phyloP scores from a whole-genome alignment of 495 filamentous ascomycete species.

The Trichoderma virens region DNA sequence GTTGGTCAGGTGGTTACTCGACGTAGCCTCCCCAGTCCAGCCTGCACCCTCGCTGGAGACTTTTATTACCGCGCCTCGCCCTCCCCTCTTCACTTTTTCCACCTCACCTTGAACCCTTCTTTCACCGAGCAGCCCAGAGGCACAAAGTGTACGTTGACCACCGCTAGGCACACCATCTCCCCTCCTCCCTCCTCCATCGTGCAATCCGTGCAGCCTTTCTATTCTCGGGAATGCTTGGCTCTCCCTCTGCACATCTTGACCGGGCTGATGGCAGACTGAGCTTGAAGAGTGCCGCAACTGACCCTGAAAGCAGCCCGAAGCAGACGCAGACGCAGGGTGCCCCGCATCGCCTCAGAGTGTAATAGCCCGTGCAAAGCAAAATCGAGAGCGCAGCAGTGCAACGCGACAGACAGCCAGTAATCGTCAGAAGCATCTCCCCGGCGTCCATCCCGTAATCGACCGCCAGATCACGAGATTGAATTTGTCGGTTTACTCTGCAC shows the following conservation, averaged over 20 bases:
- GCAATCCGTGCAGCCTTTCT: not conserved
- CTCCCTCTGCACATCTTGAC: not conserved
- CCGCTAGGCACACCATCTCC: not conserved
- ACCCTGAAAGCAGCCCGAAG: not conserved
- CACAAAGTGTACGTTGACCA: constrained; percentile 1
- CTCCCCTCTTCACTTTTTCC: constrained; percentile 1
- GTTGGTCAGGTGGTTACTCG: constrained; percentile 3
- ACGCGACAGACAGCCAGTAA: not conserved
- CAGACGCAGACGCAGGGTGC: constrained; percentile 1
- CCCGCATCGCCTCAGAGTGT: constrained; percentile 2
- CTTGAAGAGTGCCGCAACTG: constrained; percentile 2
- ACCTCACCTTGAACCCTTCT: constrained; percentile 5
- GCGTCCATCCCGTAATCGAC: not conserved
- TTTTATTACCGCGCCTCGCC: constrained; percentile 9
- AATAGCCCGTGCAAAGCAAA: not conserved
- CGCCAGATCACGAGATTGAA: not conserved
- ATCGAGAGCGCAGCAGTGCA: not conserved
- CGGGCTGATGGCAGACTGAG: not conserved
- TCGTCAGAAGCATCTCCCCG: not conserved
- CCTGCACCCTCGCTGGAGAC: constrained; percentile 5
- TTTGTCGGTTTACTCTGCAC: not conserved
- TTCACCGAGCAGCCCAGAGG: constrained; percentile 4
- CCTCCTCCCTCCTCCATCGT: not conserved
- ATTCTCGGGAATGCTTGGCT: not conserved
- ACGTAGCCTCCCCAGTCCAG: not conserved